Evolutionary conservation across 2,329 filamentous ascomycete species (phyloP), one percentile per base, ranked within the genome.

Genomic region (Teratosphaeria destructans): DNA sequence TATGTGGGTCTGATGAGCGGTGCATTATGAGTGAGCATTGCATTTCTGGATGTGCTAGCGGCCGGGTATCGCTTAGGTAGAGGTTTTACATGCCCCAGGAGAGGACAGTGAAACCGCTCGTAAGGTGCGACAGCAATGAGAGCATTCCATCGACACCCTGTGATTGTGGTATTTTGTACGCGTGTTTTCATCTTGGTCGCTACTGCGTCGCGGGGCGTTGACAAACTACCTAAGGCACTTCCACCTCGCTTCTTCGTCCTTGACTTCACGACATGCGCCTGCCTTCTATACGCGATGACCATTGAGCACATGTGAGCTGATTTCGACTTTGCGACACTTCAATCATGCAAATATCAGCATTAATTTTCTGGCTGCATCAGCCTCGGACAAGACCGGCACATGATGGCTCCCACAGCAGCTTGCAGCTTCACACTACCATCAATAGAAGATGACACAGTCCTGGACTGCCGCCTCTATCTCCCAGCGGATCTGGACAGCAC

Each of bases 401-500:
- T 54, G 52, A 59, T 61, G 59, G 43, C 43, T 11, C 19, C 43
- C 16, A 19, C 4, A 49, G 55, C 61, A 32, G 37, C 56, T 2
- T 64, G 63, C 57, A 26, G 81, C 67, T 89, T 96, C 71, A 87
- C 85, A 26, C 85, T 97, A 59, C 92, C 92, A 35, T 96, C 91
- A 60, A 75, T 96, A 57, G 82, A 95, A 73, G 92, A 96, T 73
- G 83, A 86, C 61, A 83, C 81, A 11, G 76, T 80, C 11, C 83
- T 99, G 59, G 83, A 92, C 66, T 95, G 91, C 71, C 88, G 93
- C 60, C 76, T 97, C 61, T 95, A 94, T 73, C 86, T 94, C 66
- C 66, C 75, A 43, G 55, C 35, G 37, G 26, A 37, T 29, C 23
- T 11, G 26, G 32, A 54, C 43, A 34, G 49, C n/a, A 39, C 11